Percentiles rank a stretch among this genome's conserved stretches.
Evolutionary conservation across 495 filamentous ascomycete species (phyloP).

Genomic region (Cladorrhinum samala): DNA sequence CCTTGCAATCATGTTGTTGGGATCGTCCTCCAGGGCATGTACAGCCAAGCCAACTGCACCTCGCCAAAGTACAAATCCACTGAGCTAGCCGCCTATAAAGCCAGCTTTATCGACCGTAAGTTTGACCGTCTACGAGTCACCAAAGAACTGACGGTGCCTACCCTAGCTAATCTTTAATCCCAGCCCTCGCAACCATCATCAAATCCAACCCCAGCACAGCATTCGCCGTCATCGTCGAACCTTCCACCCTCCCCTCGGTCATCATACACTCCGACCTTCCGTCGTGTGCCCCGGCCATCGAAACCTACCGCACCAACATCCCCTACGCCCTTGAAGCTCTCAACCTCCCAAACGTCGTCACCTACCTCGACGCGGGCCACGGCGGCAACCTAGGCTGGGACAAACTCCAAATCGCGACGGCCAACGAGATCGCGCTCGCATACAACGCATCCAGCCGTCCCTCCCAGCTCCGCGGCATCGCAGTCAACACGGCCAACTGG

Average conservation of each 20-base stretch:
- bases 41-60: too few relatives aligned
- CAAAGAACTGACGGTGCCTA: too few relatives aligned
- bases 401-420: constrained; percentile 57
- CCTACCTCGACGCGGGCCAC: constrained; percentile 65
- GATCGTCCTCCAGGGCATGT: too few relatives aligned
- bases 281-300: too few relatives aligned
- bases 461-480: constrained; percentile 54
- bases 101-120: too few relatives aligned
- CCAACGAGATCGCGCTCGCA: constrained; percentile 50
- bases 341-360: constrained; percentile 57
- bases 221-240: constrained; percentile 46
- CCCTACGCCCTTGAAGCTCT: constrained; percentile 54
- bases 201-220: constrained; percentile 22
- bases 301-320: constrained; percentile 49
- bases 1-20: too few relatives aligned
- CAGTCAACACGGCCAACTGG: constrained; percentile 61
- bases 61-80: too few relatives aligned
- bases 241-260: constrained; percentile 57
- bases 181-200: too few relatives aligned
- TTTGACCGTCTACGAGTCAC: too few relatives aligned
- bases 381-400: constrained; percentile 62
- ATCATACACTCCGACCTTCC: constrained; percentile 43
- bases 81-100: too few relatives aligned
- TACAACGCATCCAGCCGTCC: constrained; percentile 52
- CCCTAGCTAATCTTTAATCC: too few relatives aligned